Base-by-base conservation (phyloP, 2,329 filamentous ascomycete species). In the Venturia nashicola region DNA sequence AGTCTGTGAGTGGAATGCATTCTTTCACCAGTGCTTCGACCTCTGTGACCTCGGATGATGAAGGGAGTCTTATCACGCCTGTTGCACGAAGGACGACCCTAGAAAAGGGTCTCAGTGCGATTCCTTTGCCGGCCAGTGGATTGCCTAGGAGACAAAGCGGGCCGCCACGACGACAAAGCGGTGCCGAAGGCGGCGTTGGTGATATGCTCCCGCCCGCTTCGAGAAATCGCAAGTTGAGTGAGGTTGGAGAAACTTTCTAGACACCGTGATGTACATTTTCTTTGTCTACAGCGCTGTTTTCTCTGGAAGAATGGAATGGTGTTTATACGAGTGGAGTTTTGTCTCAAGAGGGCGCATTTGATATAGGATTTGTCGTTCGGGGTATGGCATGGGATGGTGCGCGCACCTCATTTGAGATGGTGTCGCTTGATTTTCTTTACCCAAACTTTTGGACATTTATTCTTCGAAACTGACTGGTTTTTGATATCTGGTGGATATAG, bases 141-240 rank as follows among this genome's bases (percentile, higher is more conserved):
- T 69, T 82, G 48, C 80, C 81, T 66, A 78, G 81, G 68, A 75
- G 82, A 67, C 78, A 79, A 67, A 83, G 81, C 66, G 80, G 78
- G 34, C 74, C 74, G 12, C 70, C 76, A 59, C 70, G 73, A 61
- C 68, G 66, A 34, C 68, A 70, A 27, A 65, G 48, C 64, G 32
- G 62, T 40, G 9, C 40, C 36, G 60, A 39, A 39, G 59, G 27
- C 73, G 72, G 32, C 65, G 74, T 55, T 67, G 70, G 65, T 68
- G 70, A 44, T 66, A 81, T 80, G 76, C 71, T 70, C 1, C 76
- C 78, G 39, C 78, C 78, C 20, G 76, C 79, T 11, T 75, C 75
- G 62, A 72, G 77, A 65, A 77, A 78, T 63, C 74, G 80, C 67
- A 80, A 80, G 68, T 74, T 81, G 69, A 81, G 76, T 71, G 80